phyloP scores from a whole-genome alignment of 225 moss, liverwort and hornwort genomes.

The Antitrichia curtipendula region DNA sequence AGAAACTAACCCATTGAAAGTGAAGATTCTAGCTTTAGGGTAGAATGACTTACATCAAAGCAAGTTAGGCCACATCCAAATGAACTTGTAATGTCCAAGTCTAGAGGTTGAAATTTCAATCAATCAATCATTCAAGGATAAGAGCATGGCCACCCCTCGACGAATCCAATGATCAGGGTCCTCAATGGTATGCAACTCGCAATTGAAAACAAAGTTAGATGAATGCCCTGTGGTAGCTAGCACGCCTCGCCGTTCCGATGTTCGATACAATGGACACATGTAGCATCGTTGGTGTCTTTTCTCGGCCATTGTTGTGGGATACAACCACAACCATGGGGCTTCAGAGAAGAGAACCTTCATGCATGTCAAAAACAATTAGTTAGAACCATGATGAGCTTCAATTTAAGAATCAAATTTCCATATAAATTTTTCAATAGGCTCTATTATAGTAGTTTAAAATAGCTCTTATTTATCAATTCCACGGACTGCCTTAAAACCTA shows the following conservation, averaged over 20 bases:
- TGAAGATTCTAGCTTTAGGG: background rate
- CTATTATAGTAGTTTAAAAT: background rate
- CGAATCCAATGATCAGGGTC: conserved; percentile 72
- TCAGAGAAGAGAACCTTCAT: conserved; percentile 41
- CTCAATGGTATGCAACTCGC: conserved; percentile 43
- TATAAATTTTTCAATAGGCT: background rate
- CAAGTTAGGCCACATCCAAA: rapidly evolving
- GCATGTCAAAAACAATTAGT: background rate
- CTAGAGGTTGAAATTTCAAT: background rate
- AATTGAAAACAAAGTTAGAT: conserved; percentile 73
- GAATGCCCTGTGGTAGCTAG: conserved; percentile 81
- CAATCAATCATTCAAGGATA: conserved; percentile 51
- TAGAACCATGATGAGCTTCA: background rate
- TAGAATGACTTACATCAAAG: background rate
- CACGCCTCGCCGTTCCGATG: conserved; percentile 57
- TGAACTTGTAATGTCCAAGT: too few relatives aligned
- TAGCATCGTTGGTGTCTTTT: conserved; percentile 40
- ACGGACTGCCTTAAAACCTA: background rate
- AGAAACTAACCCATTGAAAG: background rate
- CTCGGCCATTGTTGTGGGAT: conserved; percentile 38
- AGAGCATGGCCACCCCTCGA: conserved; percentile 80
- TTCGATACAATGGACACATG: conserved; percentile 70
- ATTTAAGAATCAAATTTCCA: background rate
- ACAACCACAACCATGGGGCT: conserved; percentile 66
- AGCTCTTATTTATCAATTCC: background rate